Evolutionary conservation across 129 eudicot genomes (phyloP), one percentile per base, ranked within the genome.

Genomic region (Tanacetum coccineum): DNA sequence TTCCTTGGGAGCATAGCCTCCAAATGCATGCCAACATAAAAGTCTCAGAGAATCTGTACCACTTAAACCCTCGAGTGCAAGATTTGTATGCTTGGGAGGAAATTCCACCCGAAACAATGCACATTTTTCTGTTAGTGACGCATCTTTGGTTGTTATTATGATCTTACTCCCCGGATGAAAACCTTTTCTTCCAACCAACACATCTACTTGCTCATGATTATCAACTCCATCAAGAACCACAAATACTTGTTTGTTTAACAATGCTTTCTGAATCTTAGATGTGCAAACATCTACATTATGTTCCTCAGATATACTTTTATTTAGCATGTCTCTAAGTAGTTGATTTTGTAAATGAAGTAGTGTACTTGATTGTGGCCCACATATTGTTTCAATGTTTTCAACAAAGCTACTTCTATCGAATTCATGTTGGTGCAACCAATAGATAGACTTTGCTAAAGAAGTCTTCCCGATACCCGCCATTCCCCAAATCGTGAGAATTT

Each of bases 131-230:
- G 64, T 14, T 9, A 78, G 6, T 10, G 8, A 11, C 9, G 6
- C 48, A 4, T 71, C 13, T 54, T 76, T 68, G 5, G 82, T 72
- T 18, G 75, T 78, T 30, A 72, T 21, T 25, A 78, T 67, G 28
- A 78, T 73, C 70, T 66, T 78, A 17, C 78, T 78, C 17, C 78
- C 78, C 0, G 50, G 70, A 28, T 32, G 50, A 72, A 71, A 30
- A 12, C 71, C 36, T 59, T 10, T 67, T 36, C 9, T 59, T 8
- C 62, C 62, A 1, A 56, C 25, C 47, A 32, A 32, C 20, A 60
- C 9, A 60, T 60, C 65, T 30, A 60, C 22, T 15, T 60, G 65
- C 46, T 60, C 65, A 60, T 14, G 39, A 11, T 32, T 60, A n/a
- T 30, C 47, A 36, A 60, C 47, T 0, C 49, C 66, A 61, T 61